Conservation (phyloP, 106 monocot genomes). For the Dendrobium huoshanense region DNA sequence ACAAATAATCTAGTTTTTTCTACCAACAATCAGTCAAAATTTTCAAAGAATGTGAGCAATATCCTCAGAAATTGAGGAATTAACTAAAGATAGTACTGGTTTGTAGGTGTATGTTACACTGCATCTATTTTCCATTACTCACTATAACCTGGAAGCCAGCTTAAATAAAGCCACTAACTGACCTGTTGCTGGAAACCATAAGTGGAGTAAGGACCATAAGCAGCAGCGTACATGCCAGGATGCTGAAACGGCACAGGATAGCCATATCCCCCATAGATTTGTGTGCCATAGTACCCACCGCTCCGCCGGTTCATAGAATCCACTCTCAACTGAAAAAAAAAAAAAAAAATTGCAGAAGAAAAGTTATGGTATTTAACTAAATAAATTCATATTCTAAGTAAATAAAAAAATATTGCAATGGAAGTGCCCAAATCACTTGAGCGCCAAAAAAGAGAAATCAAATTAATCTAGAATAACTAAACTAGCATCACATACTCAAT, state of each 20-base stretch:
- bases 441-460: too few relatives aligned
- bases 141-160: neutral
- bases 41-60: neutral
- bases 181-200: constrained; percentile 12
- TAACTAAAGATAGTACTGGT: neutral
- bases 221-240: constrained; percentile 8
- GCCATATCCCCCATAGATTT: constrained; percentile 10
- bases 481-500: too few relatives aligned
- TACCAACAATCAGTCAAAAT: constrained; percentile 4
- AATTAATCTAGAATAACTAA: too few relatives aligned
- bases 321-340: neutral
- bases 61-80: neutral
- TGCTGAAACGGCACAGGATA: constrained; percentile 8
- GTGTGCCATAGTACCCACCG: constrained; percentile 3
- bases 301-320: constrained; percentile 4
- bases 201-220: constrained; percentile 10
- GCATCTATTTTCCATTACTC: neutral
- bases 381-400: neutral
- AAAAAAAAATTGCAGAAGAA: neutral
- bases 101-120: neutral
- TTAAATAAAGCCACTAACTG: neutral
- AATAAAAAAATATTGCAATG: neutral
- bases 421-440: too few relatives aligned
- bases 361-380: neutral
- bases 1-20: constrained; percentile 7